Base-by-base conservation (phyloP, 2,329 filamentous ascomycete species). In the Rutstroemia sp. region DNA sequence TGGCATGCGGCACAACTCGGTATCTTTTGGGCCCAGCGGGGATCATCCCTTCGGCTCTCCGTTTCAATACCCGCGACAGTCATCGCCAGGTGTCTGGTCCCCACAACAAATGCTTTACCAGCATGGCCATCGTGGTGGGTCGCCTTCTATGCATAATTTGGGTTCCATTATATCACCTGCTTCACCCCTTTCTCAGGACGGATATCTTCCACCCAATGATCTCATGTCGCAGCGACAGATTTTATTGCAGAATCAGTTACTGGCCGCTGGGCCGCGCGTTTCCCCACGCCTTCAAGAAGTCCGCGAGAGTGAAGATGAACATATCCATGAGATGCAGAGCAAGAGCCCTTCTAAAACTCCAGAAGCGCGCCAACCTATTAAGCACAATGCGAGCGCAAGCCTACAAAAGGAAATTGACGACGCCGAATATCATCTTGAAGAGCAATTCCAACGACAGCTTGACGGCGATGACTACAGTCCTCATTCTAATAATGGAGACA, bases 351-450 rank as follows among this genome's bases (percentile, higher is more conserved):
- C 78, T 1, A 80, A 78, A 65, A 80, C 78, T 0, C 77, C 80
- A 0, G 79, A 84, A 63, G 74, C 78, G 9, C 82, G 83, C 57
- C 77, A 78, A 62, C 80, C 85, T 70, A 78, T 52, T 19, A 46
- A 78, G 56, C 87, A 92, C 64, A 91, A 91, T 63, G 78, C 89
- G 42, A 91, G 86, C 65, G 80, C 85, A 61, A 89, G 83, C 47
- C 78, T 95, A 23, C 90, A 96, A 69, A 86, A 86, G 60, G 90
- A 94, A 63, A 86, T 95, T 56, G 87, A 94, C 50, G 88, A 92
- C 66, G 86, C 88, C 4, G 89, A 95, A 65, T 92, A 94, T 67
- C 89, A 92, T 65, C 72, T 94, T 59, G 88, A 92, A 68, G 84
- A 91, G 68, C 85, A 89, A 59, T 83, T 92, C 60, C 84, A 89